A percentile compares a stretch with the other conserved stretches of the same genome.
Evolutionary conservation across 106 monocot species (phyloP).

Genomic region (Phalaenopsis equestris): DNA sequence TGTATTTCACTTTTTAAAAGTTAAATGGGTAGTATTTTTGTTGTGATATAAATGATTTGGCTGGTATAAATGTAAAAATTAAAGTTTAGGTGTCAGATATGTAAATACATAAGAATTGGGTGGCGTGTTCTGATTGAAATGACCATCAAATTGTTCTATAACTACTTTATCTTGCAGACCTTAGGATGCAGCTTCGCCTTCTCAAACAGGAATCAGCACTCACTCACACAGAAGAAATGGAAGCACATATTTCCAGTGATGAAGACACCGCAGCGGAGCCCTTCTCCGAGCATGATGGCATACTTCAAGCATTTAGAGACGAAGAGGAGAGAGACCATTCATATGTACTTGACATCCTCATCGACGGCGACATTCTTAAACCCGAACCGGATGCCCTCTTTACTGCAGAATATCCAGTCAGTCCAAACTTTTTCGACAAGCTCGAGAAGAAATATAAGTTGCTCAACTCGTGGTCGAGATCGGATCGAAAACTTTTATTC

Average conservation of each 20-base stretch:
- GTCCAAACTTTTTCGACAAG: conserved; percentile 33
- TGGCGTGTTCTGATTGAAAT: too few relatives aligned
- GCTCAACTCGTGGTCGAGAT: conserved; percentile 38
- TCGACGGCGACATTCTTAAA: conserved; percentile 30
- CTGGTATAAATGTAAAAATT: too few relatives aligned
- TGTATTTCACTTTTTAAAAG: too few relatives aligned
- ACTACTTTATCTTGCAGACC: conserved; percentile 26
- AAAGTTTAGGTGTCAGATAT: too few relatives aligned
- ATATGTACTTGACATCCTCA: conserved; percentile 60
- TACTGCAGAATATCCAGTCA: conserved; percentile 20
- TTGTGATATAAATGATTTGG: too few relatives aligned
- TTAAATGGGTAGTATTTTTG: too few relatives aligned
- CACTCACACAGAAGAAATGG: conserved; percentile 13
- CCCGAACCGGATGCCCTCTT: conserved; percentile 21
- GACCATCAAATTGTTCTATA: neutral
- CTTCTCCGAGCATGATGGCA: conserved; percentile 3
- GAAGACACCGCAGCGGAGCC: conserved; percentile 18
- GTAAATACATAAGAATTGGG: too few relatives aligned
- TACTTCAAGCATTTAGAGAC: conserved; percentile 27
- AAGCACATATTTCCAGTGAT: conserved; percentile 22
- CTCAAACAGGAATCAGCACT: conserved; percentile 39
- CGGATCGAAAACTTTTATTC: conserved; percentile 73
- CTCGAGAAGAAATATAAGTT: conserved; percentile 63
- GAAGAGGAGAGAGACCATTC: conserved; percentile 69
- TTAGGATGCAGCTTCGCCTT: conserved; percentile 55